Evolutionary conservation across 306 rosid genomes (phyloP).

Genomic region (Adenanthera pavonina): DNA sequence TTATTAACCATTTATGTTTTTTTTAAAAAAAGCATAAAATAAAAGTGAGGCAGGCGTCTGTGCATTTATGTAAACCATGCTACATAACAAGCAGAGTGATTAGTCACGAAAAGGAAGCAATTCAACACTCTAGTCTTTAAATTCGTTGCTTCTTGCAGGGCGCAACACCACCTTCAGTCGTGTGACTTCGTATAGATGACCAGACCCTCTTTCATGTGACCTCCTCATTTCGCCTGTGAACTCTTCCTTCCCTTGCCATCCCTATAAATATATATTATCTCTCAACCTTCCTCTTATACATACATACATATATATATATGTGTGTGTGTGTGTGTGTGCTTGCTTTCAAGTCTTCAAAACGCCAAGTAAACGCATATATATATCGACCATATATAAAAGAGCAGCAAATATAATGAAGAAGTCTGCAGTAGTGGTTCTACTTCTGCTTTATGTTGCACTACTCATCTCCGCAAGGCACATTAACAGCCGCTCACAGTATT

Average conservation of each 20-base stretch:
- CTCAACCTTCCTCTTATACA: background rate
- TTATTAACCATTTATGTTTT: constrained; percentile 40
- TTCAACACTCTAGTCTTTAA: constrained; percentile 44
- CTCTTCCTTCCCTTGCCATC: background rate
- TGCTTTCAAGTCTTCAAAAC: background rate
- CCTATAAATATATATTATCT: constrained; percentile 24
- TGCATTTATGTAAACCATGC: constrained; percentile 52
- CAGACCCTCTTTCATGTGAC: constrained; percentile 70
- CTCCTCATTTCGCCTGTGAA: constrained; percentile 64
- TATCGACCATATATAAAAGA: too few species aligned
- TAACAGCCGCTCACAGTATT: constrained; percentile 32
- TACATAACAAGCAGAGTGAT: background rate
- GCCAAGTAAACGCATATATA: background rate
- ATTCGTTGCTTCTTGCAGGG: constrained; percentile 44
- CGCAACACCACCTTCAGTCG: constrained; percentile 42
- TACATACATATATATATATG: too few species aligned
- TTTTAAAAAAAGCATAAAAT: too few species aligned
- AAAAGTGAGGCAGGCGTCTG: background rate
- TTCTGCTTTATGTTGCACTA: constrained; percentile 42
- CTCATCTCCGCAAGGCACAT: constrained; percentile 60
- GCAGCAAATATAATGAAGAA: constrained; percentile 40
- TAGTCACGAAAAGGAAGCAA: constrained; percentile 69
- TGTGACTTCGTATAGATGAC: constrained; percentile 46
- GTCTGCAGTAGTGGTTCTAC: constrained; percentile 31
- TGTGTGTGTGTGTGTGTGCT: too few species aligned